Evolutionary conservation across 2,329 filamentous ascomycete genomes (phyloP), one percentile per base, ranked within the genome.

Genomic region (Lasiodiplodia sp.): DNA sequence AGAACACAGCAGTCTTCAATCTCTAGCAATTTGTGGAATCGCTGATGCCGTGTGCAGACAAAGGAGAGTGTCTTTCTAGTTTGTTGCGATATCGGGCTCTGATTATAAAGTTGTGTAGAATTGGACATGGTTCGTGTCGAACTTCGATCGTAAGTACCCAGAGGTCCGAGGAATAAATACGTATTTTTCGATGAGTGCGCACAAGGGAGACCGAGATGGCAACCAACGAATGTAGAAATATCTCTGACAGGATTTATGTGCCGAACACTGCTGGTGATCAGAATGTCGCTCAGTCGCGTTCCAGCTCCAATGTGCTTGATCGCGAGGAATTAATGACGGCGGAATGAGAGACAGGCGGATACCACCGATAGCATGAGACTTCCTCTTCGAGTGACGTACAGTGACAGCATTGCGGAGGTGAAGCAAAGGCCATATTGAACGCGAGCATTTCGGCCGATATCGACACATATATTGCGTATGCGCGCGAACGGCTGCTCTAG

Each of bases 391-490:
- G 34, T 57, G 34, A 57, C 34, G 34, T 57, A 38, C 28, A 56
- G 31, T 7, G 51, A 57, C 28, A 38, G 31, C 53, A 23, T 21
- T 11, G 31, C n/a, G n/a, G 21, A 44, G 21, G 14, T 18, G 31
- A 38, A 38, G 28, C 60, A 64, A 34, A 64, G 60, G n/a, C 60
- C 44, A 63, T 49, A 34, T 63, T 31, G 23, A 37, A 63, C 58
- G 60, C 18, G n/a, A 47, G n/a, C 12, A n/a, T 64, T 21, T 64
- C 58, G 58, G 58, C 58, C 58, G 58, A 63, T n/a, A 28, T 47
- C 57, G 23, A 60, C 57, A 40, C 57, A 44, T 63, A 51, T 25
- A 63, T 49, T 63, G 37, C 25, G 14, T 25, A 34, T 47, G 21
- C 18, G 4, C 18, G 23, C 57, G n/a, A 47, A 28, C 38, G 57